A percentile compares a stretch with the other conserved stretches of the same genome.
Evolutionary conservation across 306 rosid species (phyloP).

Genomic region (Vigna unguiculata): DNA sequence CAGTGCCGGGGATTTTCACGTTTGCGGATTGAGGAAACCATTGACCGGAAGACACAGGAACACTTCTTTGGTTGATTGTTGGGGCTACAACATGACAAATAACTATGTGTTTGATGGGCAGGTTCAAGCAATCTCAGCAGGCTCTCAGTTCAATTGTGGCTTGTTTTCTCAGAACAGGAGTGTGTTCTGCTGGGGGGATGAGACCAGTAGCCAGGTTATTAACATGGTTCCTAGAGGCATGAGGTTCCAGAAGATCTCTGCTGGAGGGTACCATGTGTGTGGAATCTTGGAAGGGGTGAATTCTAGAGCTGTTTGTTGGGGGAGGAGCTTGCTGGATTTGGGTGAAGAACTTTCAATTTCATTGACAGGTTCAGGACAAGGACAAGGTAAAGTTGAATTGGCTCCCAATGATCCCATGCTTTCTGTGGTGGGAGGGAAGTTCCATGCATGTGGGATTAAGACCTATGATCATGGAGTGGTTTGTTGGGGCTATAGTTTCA

Average conservation of each 20-base stretch:
- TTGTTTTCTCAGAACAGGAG: constrained; percentile 18
- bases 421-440: constrained; percentile 28
- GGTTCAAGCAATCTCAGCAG: constrained; percentile 19
- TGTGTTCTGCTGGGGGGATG: constrained; percentile 28
- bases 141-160: constrained; percentile 19
- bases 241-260: constrained; percentile 27
- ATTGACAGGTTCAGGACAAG: background rate
- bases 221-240: background rate
- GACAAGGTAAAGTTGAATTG: constrained; percentile 3
- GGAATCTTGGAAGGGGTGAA: constrained; percentile 17
- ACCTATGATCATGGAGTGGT: constrained; percentile 15
- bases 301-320: constrained; percentile 22
- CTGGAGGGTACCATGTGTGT: constrained; percentile 23
- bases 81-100: constrained; percentile 24
- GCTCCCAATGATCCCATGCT: constrained; percentile 21
- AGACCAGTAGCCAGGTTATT: constrained; percentile 10
- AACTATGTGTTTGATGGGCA: constrained; percentile 20
- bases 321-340: constrained; percentile 28
- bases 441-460: constrained; percentile 21
- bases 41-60: constrained; percentile 4
- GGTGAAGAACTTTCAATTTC: constrained; percentile 14
- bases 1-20: constrained; percentile 94
- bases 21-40: constrained; percentile 58
- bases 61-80: constrained; percentile 22
- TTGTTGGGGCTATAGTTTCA: constrained; percentile 20